Evolutionary conservation across 441 rosid genomes (phyloP).

Genomic region (Sinapis alba): DNA sequence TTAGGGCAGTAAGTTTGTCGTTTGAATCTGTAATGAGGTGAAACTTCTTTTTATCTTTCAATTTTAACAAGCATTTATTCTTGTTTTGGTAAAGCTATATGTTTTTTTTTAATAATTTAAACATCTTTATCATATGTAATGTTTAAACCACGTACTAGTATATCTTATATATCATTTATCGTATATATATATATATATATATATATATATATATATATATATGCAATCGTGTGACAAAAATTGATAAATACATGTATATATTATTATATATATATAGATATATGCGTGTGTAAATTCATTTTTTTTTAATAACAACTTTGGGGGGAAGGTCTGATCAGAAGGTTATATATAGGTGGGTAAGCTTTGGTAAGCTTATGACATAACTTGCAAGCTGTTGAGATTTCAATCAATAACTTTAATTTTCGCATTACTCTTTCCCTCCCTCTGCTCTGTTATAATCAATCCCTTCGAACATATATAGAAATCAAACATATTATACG

Average conservation of each 20-base stretch:
- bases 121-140: neutral
- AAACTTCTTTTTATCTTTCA: neutral
- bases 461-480: neutral
- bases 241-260: neutral
- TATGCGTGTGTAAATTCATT: neutral
- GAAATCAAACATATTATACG: neutral
- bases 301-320: neutral
- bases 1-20: neutral
- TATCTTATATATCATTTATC: neutral
- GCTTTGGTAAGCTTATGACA: slow-evolving; percentile 29
- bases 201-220: neutral
- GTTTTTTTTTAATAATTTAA: neutral
- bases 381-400: slow-evolving; percentile 17
- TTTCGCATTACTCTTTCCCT: slow-evolving; percentile 9
- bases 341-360: slow-evolving; percentile 35
- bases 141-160: neutral
- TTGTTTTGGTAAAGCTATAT: neutral
- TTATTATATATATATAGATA: too few relatives aligned
- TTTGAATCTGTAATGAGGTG: neutral
- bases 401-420: neutral
- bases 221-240: neutral
- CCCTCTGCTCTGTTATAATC: neutral
- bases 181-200: too few relatives aligned
- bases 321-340: slow-evolving; percentile 8
- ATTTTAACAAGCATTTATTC: neutral